Base-by-base conservation (phyloP, 305 asterid genomes). In the Fraxinus platypoda region DNA sequence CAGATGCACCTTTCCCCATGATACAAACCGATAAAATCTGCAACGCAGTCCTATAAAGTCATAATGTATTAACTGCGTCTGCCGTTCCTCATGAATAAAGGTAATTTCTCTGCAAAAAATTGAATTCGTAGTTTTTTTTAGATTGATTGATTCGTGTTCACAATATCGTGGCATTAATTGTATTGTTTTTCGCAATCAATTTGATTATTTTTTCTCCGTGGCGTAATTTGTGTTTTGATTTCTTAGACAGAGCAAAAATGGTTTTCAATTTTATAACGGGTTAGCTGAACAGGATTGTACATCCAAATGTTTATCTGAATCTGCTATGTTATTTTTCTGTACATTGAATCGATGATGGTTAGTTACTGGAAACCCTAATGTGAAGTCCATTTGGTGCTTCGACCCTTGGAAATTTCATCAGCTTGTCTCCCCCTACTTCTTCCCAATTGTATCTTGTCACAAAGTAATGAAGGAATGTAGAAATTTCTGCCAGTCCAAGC, bases 381-480 rank as follows among this genome's bases (percentile, higher is more conserved):
- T 83, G 79, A 17, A 86, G 59, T 21, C 91, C 91, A 11, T 86
- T 80, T 78, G 88, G 88, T 19, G 91, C 91, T 80, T 82, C 83
- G 62, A 88, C 91, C 83, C 89, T 86, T 0, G 91, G 98, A 89
- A 93, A 95, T 77, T 91, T 62, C 87, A 88, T 84, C 75, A 97
- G 87, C 88, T 89, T 89, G 86, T 94, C 91, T 35, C 97, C 98
- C 38, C 95, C 98, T 34, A 92, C 89, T 90, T 97, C 99, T 84
- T 94, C 95, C 99, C 98, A 94, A 88, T 85, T 93, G 93, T 97
- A 97, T 84, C 86, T 92, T 2, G 97, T 96, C 84, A 96, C 95
- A 74, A 96, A 93, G 82, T 96, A 96, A 85, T 96, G 99, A 74
- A 96, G 98, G 83, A 96, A 96, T 12, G 97, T 94, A 0, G 97